phyloP scores from a whole-genome alignment of 345 rosid species.

The Durio zibethinus region DNA sequence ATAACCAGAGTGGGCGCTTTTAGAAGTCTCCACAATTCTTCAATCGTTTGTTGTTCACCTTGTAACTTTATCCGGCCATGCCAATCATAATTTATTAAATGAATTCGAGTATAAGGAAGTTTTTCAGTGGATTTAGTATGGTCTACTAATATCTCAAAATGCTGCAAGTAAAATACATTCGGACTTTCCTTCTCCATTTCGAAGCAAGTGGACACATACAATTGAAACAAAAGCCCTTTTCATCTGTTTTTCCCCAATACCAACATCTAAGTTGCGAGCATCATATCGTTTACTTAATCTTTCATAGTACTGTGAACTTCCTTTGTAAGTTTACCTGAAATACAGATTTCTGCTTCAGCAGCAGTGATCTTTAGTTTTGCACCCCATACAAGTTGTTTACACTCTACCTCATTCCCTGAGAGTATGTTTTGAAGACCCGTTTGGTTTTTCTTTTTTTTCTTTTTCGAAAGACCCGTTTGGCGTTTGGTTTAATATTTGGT shows the following conservation, averaged over 20 bases:
- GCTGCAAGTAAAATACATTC: conserved; percentile 88
- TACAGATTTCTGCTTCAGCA: conserved; percentile 96
- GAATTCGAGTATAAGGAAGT: conserved; percentile 67
- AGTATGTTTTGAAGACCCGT: conserved; percentile 4
- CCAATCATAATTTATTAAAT: conserved; percentile 88
- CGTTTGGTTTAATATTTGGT: no score
- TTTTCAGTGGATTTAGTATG: conserved; percentile 60
- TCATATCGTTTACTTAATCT: conserved; percentile 88
- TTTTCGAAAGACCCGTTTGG: no score
- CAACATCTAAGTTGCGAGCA: conserved; percentile 54
- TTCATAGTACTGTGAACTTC: conserved; percentile 77
- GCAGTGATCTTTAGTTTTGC: conserved; percentile 90
- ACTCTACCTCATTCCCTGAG: conserved; percentile 97
- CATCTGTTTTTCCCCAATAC: conserved; percentile 57
- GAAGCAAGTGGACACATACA: conserved; percentile 79
- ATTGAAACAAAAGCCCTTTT: conserved; percentile 74
- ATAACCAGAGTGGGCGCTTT: conserved; percentile 65
- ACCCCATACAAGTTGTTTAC: conserved; percentile 99
- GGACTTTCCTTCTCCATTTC: conserved; percentile 86
- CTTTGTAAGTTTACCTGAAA: conserved; percentile 89
- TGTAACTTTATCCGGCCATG: conserved; percentile 73
- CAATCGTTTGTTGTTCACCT: conserved; percentile 91
- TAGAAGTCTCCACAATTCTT: conserved; percentile 82
- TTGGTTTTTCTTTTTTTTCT: no score
- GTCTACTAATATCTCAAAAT: conserved; percentile 83